A percentile compares a stretch with the other conserved stretches of the same genome.
phyloP scores from a whole-genome alignment of 352 stramenopile species.

The Paralagenidium karlingii region DNA sequence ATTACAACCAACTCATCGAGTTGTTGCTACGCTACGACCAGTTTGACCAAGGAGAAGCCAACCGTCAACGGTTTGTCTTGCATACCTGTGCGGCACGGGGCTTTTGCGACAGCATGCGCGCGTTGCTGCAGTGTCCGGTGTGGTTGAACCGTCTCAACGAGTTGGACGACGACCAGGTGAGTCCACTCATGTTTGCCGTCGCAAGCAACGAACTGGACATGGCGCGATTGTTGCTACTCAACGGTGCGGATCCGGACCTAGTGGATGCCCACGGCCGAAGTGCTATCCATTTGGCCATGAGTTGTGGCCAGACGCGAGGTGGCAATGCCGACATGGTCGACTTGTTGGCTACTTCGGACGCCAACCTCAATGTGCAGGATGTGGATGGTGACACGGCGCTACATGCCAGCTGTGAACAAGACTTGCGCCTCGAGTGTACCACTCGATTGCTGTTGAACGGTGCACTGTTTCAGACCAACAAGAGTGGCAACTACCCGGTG shows the following conservation, averaged over 20 bases:
- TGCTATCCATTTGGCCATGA: conserved; percentile 54
- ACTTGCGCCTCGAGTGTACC: conserved; percentile 34
- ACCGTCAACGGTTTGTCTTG: too few species aligned
- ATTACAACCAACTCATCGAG: conserved; percentile 27
- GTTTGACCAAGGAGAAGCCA: too few species aligned
- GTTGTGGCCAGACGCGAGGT: conserved; percentile 4
- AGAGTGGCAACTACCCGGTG: conserved; percentile 49
- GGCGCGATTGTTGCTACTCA: conserved; percentile 40
- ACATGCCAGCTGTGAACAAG: conserved; percentile 39
- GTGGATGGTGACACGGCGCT: conserved; percentile 52
- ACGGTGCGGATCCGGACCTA: conserved; percentile 32
- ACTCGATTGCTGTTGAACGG: conserved; percentile 44
- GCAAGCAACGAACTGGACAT: conserved; percentile 33
- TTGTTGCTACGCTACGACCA: conserved; percentile 39
- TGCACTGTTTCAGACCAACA: conserved; percentile 35
- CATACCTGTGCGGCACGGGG: conserved; percentile 50
- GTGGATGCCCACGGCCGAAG: conserved; percentile 55
- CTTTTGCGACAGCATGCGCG: conserved; percentile 32
- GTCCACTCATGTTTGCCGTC: conserved; percentile 66
- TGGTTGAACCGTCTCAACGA: conserved; percentile 18
- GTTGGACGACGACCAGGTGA: conserved; percentile 60
- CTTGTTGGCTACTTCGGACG: conserved; percentile 49
- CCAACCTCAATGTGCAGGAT: conserved; percentile 60
- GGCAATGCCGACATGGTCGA: conserved; percentile 26
- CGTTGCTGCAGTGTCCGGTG: conserved; percentile 17